Percentiles rank a stretch among this genome's conserved stretches.
phyloP scores from a whole-genome alignment of 441 rosid genomes.

The Pelargonium australe region DNA sequence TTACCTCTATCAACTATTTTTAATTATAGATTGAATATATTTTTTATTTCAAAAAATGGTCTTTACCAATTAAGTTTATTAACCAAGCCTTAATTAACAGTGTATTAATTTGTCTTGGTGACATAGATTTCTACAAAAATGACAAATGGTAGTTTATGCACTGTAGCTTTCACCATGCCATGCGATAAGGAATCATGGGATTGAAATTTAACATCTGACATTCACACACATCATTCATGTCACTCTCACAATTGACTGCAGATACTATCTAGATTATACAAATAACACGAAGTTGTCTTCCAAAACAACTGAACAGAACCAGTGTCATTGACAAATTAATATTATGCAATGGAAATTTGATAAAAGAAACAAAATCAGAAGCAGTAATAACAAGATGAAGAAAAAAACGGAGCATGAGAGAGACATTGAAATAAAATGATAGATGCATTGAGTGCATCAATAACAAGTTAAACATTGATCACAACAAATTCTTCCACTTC shows the following conservation, averaged over 20 bases:
- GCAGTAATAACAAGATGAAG: not conserved
- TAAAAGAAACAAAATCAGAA: not conserved
- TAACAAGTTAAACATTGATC: too few relatives aligned
- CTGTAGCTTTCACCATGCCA: not conserved
- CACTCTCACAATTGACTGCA: slow-evolving; percentile 7
- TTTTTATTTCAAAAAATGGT: not conserved
- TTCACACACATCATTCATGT: not conserved
- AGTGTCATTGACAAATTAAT: not conserved
- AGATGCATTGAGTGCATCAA: too few relatives aligned
- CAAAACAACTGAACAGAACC: not conserved
- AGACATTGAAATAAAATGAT: not conserved
- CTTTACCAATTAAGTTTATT: not conserved
- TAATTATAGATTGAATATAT: not conserved
- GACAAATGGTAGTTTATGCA: not conserved
- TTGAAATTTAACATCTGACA: not conserved
- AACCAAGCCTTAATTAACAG: not conserved
- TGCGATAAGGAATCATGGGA: not conserved
- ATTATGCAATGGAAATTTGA: not conserved
- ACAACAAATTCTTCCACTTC: not conserved
- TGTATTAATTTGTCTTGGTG: not conserved
- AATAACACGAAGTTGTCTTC: not conserved
- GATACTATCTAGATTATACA: slow-evolving; percentile 4
- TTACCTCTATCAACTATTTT: not conserved
- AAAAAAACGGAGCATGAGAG: not conserved
- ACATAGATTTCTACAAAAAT: not conserved